A percentile compares a stretch with the other conserved stretches of the same genome.
Conservation (phyloP, 352 stramenopile genomes). For the Phytophthora hibernalis region DNA sequence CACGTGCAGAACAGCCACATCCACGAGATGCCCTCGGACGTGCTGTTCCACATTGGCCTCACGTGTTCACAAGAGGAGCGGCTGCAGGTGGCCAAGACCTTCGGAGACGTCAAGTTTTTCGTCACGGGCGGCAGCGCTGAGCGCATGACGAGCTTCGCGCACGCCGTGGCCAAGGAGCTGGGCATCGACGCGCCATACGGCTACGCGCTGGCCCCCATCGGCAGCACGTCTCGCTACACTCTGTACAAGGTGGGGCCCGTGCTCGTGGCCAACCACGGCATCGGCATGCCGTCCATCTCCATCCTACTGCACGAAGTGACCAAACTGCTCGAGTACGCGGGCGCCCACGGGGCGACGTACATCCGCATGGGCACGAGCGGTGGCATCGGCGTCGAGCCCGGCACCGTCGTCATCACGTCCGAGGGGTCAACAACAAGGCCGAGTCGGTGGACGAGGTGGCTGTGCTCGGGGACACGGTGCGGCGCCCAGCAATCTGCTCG, state of each 20-base stretch:
- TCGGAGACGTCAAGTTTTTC: constrained; percentile 86
- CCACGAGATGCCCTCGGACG: constrained; percentile 61
- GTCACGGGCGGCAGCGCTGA: constrained; percentile 74
- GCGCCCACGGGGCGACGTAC: constrained; percentile 60
- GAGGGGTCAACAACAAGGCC: constrained; percentile 86
- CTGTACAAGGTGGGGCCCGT: constrained; percentile 85
- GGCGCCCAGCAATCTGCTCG: constrained; percentile 63
- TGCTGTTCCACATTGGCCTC: constrained; percentile 84
- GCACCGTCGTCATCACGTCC: constrained; percentile 84
- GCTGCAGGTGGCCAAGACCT: constrained; percentile 52
- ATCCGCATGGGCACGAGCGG: constrained; percentile 87
- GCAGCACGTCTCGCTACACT: constrained; percentile 76
- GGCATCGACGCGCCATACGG: constrained; percentile 67
- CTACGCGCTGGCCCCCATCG: constrained; percentile 67
- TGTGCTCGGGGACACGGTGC: constrained; percentile 60
- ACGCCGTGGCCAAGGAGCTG: constrained; percentile 61
- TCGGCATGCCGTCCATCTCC: constrained; percentile 82
- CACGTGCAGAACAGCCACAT: constrained; percentile 78
- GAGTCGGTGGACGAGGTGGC: constrained; percentile 71
- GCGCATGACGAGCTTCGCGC: constrained; percentile 79
- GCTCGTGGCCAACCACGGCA: constrained; percentile 83
- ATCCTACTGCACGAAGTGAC: constrained; percentile 87
- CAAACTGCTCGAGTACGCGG: constrained; percentile 84
- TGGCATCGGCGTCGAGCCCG: constrained; percentile 75
- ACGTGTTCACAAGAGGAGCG: constrained; percentile 60